Base-by-base conservation (phyloP, 1,284 basidiomycete genomes). In the Sanguinoderma infundibulare region DNA sequence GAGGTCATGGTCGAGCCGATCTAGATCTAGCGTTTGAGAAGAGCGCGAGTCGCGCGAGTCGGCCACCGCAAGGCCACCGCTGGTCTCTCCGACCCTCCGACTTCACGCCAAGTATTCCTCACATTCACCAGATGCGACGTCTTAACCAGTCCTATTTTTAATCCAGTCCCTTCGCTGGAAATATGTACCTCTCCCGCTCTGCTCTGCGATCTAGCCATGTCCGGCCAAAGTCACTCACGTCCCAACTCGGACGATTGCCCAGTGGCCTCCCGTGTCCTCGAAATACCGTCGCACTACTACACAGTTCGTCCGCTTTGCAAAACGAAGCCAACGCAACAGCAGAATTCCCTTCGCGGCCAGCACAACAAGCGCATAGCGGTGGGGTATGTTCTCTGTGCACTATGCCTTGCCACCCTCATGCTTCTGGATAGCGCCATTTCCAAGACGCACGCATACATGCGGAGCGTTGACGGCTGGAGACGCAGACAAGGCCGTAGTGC, bases 381-480 rank as follows among this genome's bases (percentile, higher is more conserved):
- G 12, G n/a, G n/a, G n/a, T n/a, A n/a, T 14, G 49, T 36, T 32
- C 2, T 15, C 5, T 20, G 14, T 14, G 14, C 2, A 49, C 34
- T 35, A 6, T 14, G 32, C 2, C 10, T 22, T 22, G 10, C 22
- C 8, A 3, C 32, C 7, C 22, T 51, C 20, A 51, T 34, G 20
- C 3, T 10, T 35, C 10, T 12, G 12, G 12, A 51, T 42, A 67
- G 65, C 55, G 5, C 65, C 65, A 10, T 67, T 61, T 32, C 59
- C 54, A 9, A 52, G 39, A 28, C 65, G 65, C 35, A 67, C 65
- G 7, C 65, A 67, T 46, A 67, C 60, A 24, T 67, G 65, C 15
- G 65, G 65, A 2, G 57, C 60, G 14, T 10, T 67, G 35, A 39
- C 40, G 7, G 5, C 38, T 5, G 46, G 50, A 10, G 59, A 67